Evolutionary conservation across 106 monocot species (phyloP), one percentile per base, ranked within the genome.

Genomic region (Cymbidium sinense): DNA sequence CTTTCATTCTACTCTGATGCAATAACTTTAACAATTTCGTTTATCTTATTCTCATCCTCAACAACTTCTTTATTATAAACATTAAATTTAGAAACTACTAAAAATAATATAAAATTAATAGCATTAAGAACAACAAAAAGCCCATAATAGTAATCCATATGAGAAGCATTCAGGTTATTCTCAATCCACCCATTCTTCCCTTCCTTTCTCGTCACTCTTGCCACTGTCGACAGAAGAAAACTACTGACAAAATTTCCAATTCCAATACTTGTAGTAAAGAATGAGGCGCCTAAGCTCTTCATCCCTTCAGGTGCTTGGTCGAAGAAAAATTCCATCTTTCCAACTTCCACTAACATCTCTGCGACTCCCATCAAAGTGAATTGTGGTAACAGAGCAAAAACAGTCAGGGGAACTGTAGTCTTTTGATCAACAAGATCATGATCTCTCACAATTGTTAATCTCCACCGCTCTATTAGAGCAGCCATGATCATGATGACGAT

Each of bases 271-370:
- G 83, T 81, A 54, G 78, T 78, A 69, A 85, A 71, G 74, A 78
- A 83, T 1, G 85, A 85, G 19, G 88, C 80, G 17, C 88, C 88
- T 67, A 88, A 31, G 76, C 88, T 88, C 85, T 88, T 88, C 88
- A 88, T 88, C 21, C 78, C 81, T 73, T 88, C 88, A 1, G 88
- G 88, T 0, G 88, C 88, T 62, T 88, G 88, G 54, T 88, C 88
- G 69, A 83, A 86, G 83, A 88, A 88, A 70, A 88, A 79, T 61
- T 83, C 83, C 11, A 83, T n/a, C 83, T 83, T 83, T 33, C 73
- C 83, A 0, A 83, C 83, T 20, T 39, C 79, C 2, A 79, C 74
- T 33, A 83, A 83, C 10, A 79, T 74, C 19, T 83, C 83, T 0
- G 83, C 54, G 1, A 83, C 62, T 74, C 83, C 83, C 75, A 83